These are phyloP conservation scores for Suillus spraguei DNA, from an alignment of 768 basidiomycete species.

Conservation along the genomic window DNA sequence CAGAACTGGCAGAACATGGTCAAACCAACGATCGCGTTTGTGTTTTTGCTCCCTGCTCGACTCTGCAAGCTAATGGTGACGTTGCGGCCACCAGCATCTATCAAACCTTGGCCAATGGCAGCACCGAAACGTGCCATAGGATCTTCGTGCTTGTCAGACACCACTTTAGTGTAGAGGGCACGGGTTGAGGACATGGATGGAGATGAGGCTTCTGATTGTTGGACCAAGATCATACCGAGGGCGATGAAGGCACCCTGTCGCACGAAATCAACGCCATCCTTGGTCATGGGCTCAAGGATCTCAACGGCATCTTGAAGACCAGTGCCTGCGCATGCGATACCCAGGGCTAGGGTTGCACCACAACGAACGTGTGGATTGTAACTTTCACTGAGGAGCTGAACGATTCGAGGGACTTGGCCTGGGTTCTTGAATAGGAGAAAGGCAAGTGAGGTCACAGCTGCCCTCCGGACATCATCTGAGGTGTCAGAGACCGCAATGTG, in stretches of 20 bases:
- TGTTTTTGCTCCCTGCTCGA: conserved; percentile 90
- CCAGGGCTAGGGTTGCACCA: conserved; percentile 93
- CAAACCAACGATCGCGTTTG: conserved; percentile 97
- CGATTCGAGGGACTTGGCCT: conserved; percentile 92
- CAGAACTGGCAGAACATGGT: conserved; percentile 98
- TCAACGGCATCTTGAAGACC: conserved; percentile 92
- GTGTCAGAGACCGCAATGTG: conserved; percentile 99
- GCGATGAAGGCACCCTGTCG: conserved; percentile 97
- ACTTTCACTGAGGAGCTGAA: conserved; percentile 95
- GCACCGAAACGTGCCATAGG: conserved; percentile 99
- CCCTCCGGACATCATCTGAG: conserved; percentile 94
- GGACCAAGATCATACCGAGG: conserved; percentile 94
- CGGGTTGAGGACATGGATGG: conserved; percentile 81
- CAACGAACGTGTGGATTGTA: conserved; percentile 99
- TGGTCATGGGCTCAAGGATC: conserved; percentile 97
- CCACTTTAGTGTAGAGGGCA: conserved; percentile 85
- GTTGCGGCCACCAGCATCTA: conserved; percentile 97
- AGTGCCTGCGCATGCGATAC: conserved; percentile 97
- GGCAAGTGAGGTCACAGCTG: conserved; percentile 93
- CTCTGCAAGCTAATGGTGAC: conserved; percentile 94
- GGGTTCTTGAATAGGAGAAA: conserved; percentile 98
- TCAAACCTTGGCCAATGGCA: conserved; percentile 92
- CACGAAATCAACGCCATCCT: conserved; percentile 97
- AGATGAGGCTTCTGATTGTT: conserved; percentile 91
- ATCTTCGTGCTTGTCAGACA: conserved; percentile 97